phyloP scores from a whole-genome alignment of 2,329 filamentous ascomycete species.

The Pseudonectria foliicola region DNA sequence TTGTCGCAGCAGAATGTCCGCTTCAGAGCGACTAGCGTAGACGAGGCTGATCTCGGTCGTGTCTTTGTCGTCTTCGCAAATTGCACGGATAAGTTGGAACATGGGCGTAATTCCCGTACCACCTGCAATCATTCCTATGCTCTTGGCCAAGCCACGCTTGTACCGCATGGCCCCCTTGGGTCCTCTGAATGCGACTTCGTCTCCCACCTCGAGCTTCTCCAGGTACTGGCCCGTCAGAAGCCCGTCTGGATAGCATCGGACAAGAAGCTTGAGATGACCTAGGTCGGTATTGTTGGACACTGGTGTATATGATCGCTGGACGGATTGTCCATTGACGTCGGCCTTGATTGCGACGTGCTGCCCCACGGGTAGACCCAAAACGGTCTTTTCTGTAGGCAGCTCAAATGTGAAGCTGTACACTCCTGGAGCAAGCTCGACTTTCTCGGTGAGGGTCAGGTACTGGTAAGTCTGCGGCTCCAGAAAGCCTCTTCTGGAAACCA shows the following conservation, averaged over 20 bases:
- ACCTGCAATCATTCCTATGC: constrained; percentile 50
- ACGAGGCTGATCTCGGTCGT: constrained; percentile 49
- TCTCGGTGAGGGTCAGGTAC: constrained; percentile 36
- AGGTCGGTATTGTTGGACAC: constrained; percentile 42
- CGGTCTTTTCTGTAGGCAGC: constrained; percentile 35
- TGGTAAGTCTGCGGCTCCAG: constrained; percentile 43
- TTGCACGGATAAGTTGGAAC: constrained; percentile 53
- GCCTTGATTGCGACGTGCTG: constrained; percentile 50
- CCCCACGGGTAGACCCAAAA: constrained; percentile 49
- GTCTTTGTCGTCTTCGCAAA: constrained; percentile 54
- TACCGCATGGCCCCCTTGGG: constrained; percentile 53
- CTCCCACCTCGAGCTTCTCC: constrained; percentile 37
- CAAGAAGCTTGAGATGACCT: constrained; percentile 42
- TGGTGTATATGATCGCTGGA: constrained; percentile 49
- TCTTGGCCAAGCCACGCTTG: constrained; percentile 30
- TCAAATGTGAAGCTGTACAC: constrained; percentile 41
- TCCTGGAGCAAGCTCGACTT: constrained; percentile 33
- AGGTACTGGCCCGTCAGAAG: constrained; percentile 44
- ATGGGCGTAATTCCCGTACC: constrained; percentile 29
- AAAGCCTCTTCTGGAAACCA: constrained; percentile 36
- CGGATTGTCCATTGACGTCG: constrained; percentile 35
- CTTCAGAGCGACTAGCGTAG: constrained; percentile 52
- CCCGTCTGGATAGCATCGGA: constrained; percentile 45
- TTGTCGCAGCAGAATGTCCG: constrained; percentile 50
- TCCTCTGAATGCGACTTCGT: constrained; percentile 45